Percentiles rank a stretch among this genome's conserved stretches.
Conservation (phyloP, 179 eudicot genomes). For the Spinacia oleracea region DNA sequence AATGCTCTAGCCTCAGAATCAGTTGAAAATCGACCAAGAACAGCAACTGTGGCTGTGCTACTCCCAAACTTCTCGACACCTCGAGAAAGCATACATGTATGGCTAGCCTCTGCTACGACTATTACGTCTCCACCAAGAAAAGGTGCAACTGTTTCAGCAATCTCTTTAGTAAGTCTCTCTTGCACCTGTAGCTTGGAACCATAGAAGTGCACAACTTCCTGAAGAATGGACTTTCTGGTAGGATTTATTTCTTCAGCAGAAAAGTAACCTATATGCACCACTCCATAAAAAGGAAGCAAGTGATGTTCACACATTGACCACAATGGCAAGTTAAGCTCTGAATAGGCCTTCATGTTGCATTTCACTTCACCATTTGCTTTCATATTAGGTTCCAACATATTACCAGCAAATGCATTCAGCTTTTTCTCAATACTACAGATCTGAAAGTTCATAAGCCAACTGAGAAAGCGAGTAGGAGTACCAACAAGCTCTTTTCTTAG, state of each 20-base stretch:
- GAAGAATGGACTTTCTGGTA: constrained; percentile 48
- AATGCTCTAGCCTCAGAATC: constrained; percentile 60
- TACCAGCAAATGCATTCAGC: constrained; percentile 45
- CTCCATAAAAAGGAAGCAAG: constrained; percentile 88
- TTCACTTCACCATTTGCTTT: constrained; percentile 33
- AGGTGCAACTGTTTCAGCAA: constrained; percentile 73
- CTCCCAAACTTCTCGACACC: constrained; percentile 93
- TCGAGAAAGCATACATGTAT: constrained; percentile 89
- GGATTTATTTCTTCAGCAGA: constrained; percentile 37
- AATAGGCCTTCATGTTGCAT: constrained; percentile 26
- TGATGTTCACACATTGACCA: constrained; percentile 97
- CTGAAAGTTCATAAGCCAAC: constrained; percentile 72
- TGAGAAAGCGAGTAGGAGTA: constrained; percentile 72
- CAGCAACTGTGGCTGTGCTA: constrained; percentile 77
- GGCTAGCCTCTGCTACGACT: constrained; percentile 86
- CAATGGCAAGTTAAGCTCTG: constrained; percentile 64
- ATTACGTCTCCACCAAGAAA: constrained; percentile 72
- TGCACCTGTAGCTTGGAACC: constrained; percentile 95
- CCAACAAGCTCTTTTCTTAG: constrained; percentile 66
- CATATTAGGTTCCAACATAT: constrained; percentile 24
- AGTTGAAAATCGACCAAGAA: constrained; percentile 74
- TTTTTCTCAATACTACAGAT: constrained; percentile 55
- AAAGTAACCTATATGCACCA: constrained; percentile 78
- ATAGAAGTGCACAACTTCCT: constrained; percentile 71
- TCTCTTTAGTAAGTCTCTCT: constrained; percentile 85